These are phyloP conservation scores for Mucuna pruriens DNA, from an alignment of 306 rosid genomes.

Conservation along the genomic window DNA sequence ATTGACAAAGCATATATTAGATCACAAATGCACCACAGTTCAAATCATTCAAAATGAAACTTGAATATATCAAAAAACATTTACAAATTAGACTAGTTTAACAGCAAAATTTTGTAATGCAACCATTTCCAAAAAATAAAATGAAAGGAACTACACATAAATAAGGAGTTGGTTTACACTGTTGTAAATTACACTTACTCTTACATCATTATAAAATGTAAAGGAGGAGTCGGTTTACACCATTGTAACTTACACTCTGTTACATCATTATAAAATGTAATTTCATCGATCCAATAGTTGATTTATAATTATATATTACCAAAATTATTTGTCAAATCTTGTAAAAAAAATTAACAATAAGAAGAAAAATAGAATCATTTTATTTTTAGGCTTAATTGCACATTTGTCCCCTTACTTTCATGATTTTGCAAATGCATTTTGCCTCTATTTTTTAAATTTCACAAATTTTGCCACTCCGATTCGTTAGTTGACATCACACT, in stretches of 20 bases:
- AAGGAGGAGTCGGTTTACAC: neutral
- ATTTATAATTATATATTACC: neutral
- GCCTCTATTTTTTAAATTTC: too few species aligned
- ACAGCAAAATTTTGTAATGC: neutral
- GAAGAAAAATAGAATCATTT: too few species aligned
- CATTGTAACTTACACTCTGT: neutral
- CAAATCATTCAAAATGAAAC: constrained; percentile 1
- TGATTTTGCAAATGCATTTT: too few species aligned
- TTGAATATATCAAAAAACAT: neutral
- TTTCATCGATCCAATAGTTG: neutral
- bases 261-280: neutral
- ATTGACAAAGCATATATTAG: neutral
- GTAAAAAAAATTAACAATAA: neutral
- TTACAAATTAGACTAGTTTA: neutral
- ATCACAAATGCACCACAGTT: constrained; percentile 26
- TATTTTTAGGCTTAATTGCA: too few species aligned
- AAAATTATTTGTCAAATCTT: neutral
- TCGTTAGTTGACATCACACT: too few species aligned
- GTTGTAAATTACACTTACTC: neutral
- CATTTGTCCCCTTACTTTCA: too few species aligned
- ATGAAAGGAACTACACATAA: neutral
- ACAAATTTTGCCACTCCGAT: too few species aligned
- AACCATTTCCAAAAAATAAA: neutral
- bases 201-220: neutral
- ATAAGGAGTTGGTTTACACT: neutral